These are phyloP conservation scores for Sporothrix euskadiensis DNA, from an alignment of 2,329 filamentous ascomycete genomes.

Conservation along the genomic window DNA sequence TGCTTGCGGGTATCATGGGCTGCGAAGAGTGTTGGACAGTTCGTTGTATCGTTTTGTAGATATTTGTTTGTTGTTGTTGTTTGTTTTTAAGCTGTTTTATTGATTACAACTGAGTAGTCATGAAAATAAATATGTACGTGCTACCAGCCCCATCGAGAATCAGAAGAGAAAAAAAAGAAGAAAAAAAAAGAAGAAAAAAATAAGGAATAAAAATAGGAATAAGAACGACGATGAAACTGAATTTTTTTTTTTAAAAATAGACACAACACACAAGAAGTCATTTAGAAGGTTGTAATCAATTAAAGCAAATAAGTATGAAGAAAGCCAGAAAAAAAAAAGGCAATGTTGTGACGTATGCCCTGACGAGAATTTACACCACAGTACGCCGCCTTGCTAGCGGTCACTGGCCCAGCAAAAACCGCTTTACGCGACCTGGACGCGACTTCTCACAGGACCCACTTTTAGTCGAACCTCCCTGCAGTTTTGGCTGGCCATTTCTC, in stretches of 20 bases:
- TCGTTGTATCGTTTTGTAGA: not conserved
- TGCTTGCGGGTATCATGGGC: not conserved
- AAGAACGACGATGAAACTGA: too few species aligned
- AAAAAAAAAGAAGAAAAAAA: too few species aligned
- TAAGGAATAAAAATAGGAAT: too few species aligned
- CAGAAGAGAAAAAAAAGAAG: too few species aligned
- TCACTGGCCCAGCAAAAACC: not conserved
- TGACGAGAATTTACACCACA: not conserved
- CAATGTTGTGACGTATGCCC: not conserved
- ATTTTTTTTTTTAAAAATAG: too few species aligned
- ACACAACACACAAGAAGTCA: too few species aligned
- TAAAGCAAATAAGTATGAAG: not conserved
- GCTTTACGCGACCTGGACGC: constrained; percentile 30
- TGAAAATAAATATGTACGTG: too few species aligned
- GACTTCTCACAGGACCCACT: constrained; percentile 24
- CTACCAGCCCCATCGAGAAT: too few species aligned
- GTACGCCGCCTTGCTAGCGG: not conserved
- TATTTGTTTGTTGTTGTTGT: not conserved
- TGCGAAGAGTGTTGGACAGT: not conserved
- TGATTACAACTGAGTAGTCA: too few species aligned
- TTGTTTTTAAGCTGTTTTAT: too few species aligned
- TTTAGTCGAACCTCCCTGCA: constrained; percentile 10
- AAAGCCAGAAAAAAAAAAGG: not conserved
- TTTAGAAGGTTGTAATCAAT: not conserved
- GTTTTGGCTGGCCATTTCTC: constrained; percentile 11